These are phyloP conservation scores for Posidonia australis DNA, from an alignment of 106 monocot genomes.

Conservation along the genomic window DNA sequence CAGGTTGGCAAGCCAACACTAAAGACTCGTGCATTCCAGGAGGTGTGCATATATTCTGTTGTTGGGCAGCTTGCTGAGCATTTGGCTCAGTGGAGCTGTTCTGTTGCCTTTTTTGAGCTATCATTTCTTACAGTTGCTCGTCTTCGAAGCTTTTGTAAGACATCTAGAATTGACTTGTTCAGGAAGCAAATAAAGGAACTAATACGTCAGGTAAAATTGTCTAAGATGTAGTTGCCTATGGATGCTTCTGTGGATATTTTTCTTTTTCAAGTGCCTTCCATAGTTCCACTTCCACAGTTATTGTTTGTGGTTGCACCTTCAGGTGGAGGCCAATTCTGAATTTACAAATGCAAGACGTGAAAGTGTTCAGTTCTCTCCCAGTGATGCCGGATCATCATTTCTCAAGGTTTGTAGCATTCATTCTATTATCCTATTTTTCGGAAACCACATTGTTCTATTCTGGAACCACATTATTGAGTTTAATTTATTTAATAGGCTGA, in stretches of 20 bases:
- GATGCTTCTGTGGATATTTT: not conserved
- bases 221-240: not conserved
- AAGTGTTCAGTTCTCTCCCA: constrained; percentile 45
- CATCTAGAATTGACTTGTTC: constrained; percentile 47
- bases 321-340: constrained; percentile 65
- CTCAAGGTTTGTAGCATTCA: constrained; percentile 32
- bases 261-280: not conserved
- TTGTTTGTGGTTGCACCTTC: not conserved
- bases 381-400: constrained; percentile 52
- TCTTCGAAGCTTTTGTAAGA: constrained; percentile 76
- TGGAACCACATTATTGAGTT: constrained; percentile 1
- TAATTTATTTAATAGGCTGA: constrained; percentile 46
- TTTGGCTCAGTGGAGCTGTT: constrained; percentile 84
- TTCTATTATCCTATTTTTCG: not conserved
- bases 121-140: constrained; percentile 78
- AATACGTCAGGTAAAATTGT: constrained; percentile 48
- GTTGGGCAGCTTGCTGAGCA: constrained; percentile 91
- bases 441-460: not conserved
- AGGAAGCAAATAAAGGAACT: constrained; percentile 73
- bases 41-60: constrained; percentile 60
- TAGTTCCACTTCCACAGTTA: not conserved
- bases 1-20: constrained; percentile 78
- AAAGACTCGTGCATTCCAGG: constrained; percentile 85
- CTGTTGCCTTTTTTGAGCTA: constrained; percentile 80
- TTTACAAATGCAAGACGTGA: constrained; percentile 52